Conservation (phyloP, 306 rosid species). For the Lagenaria siceraria region DNA sequence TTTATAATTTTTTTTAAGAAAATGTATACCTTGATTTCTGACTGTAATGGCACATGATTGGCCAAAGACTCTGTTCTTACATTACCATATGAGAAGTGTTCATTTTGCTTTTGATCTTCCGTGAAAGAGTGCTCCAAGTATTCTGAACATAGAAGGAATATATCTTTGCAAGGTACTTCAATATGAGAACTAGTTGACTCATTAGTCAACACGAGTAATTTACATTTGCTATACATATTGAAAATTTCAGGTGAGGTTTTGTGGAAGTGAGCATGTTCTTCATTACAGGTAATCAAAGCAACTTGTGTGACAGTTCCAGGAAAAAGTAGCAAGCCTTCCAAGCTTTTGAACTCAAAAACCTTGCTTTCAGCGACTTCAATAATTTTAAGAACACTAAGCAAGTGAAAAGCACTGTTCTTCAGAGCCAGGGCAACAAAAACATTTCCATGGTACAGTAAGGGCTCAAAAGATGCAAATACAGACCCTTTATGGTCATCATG, state of each 20-base stretch:
- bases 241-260: slow-evolving; percentile 24
- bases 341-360: slow-evolving; percentile 43
- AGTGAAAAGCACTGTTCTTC: slow-evolving; percentile 42
- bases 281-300: slow-evolving; percentile 53
- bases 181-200: slow-evolving; percentile 54
- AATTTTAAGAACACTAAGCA: slow-evolving; percentile 43
- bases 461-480: slow-evolving; percentile 51
- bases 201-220: slow-evolving; percentile 53
- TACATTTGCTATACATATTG: slow-evolving; percentile 35
- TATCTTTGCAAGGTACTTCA: slow-evolving; percentile 64
- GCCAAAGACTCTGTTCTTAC: slow-evolving; percentile 21
- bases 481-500: slow-evolving; percentile 21
- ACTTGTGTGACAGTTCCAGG: slow-evolving; percentile 68
- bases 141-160: slow-evolving; percentile 42
- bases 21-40: slow-evolving; percentile 35
- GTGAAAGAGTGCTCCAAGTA: slow-evolving; percentile 30
- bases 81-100: slow-evolving; percentile 23
- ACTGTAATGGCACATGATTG: slow-evolving; percentile 20
- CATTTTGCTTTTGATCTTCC: slow-evolving; percentile 29
- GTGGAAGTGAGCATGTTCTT: slow-evolving; percentile 17
- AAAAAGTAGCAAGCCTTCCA: slow-evolving; percentile 67
- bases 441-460: slow-evolving; percentile 10
- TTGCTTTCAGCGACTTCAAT: slow-evolving; percentile 37
- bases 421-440: slow-evolving; percentile 35
- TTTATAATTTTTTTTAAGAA: not conserved